Conservation (phyloP, 495 filamentous ascomycete genomes). For the Penicillium soppii region DNA sequence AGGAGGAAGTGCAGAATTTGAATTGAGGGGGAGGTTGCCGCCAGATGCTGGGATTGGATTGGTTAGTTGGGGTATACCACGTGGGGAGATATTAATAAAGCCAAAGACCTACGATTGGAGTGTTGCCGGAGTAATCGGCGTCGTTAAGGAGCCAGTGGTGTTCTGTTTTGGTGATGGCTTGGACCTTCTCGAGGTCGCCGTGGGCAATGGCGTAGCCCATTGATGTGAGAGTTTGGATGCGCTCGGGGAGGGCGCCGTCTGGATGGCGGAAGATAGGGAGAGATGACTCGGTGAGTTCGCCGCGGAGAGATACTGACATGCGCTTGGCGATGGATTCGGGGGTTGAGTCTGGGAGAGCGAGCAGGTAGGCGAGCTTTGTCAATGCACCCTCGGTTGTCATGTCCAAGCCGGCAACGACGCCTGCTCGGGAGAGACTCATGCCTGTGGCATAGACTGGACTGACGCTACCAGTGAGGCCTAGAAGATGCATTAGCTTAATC, state of each 20-base stretch:
- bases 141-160: conserved; percentile 68
- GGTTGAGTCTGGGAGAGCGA: conserved; percentile 64
- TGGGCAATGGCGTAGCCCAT: conserved; percentile 80
- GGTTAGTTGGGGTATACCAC: background rate
- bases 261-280: conserved; percentile 70
- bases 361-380: conserved; percentile 87
- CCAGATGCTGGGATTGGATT: conserved; percentile 53
- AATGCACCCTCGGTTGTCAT: conserved; percentile 92
- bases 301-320: conserved; percentile 77
- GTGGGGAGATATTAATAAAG: background rate
- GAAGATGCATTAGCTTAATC: background rate
- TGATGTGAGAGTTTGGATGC: conserved; percentile 59
- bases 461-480: conserved; percentile 76
- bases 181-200: conserved; percentile 63
- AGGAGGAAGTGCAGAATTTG: conserved; percentile 72
- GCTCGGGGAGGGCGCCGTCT: conserved; percentile 48
- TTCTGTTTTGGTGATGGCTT: conserved; percentile 65
- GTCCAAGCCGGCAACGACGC: conserved; percentile 90
- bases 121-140: conserved; percentile 86
- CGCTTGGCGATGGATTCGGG: conserved; percentile 61
- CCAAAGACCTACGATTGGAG: conserved; percentile 61
- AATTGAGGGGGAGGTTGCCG: conserved; percentile 56
- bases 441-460: conserved; percentile 89
- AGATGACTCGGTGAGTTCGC: conserved; percentile 80
- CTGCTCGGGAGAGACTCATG: conserved; percentile 81